phyloP scores from a whole-genome alignment of 768 basidiomycete genomes.

The Tephrocybe rancida region DNA sequence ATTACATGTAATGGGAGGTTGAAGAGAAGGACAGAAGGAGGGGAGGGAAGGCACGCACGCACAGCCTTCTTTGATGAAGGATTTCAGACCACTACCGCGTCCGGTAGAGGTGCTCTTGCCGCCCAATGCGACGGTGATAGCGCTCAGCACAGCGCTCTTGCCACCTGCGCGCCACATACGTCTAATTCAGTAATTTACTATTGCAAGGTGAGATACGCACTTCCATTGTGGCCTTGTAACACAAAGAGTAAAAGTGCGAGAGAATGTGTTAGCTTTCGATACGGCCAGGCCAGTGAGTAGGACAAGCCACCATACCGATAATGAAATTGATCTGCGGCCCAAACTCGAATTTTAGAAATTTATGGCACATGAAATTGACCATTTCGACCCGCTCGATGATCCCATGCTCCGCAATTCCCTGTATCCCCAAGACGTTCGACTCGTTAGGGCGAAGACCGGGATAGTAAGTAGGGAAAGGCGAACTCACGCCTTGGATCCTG shows the following conservation, averaged over 20 bases:
- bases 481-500: constrained; percentile 45
- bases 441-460: constrained; percentile 8
- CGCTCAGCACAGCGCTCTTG: constrained; percentile 93
- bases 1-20: not conserved
- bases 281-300: no score
- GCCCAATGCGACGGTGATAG: constrained; percentile 90
- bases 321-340: constrained; percentile 97
- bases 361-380: constrained; percentile 97
- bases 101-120: constrained; percentile 92
- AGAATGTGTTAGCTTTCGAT: no score
- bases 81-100: constrained; percentile 81
- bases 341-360: constrained; percentile 79
- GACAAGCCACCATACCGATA: constrained; percentile 57
- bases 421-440: no score
- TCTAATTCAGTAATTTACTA: no score
- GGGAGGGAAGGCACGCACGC: constrained; percentile 55
- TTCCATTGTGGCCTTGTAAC: constrained; percentile 92
- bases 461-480: no score
- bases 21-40: not conserved
- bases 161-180: constrained; percentile 85
- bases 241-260: not conserved
- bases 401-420: constrained; percentile 86
- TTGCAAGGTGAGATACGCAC: no score
- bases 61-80: constrained; percentile 85
- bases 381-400: constrained; percentile 87